Base-by-base conservation (phyloP, 2,329 filamentous ascomycete species). In the Cladosporium sphaerospermum region DNA sequence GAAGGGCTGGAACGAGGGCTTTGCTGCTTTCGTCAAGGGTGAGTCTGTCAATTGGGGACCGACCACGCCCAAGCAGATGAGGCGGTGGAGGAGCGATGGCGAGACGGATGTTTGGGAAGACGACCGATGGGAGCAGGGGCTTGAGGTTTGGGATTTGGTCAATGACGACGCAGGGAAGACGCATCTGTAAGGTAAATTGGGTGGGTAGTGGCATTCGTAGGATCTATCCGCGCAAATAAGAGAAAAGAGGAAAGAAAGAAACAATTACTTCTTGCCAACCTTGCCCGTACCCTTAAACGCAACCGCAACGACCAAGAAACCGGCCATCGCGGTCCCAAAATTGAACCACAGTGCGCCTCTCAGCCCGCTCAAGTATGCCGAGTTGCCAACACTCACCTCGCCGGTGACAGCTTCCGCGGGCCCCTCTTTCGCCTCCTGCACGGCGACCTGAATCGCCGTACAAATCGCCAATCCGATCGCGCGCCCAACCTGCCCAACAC, bases 381-480 rank as follows among this genome's bases (percentile, higher is more conserved):
- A 44, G 56, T 68, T 59, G 4, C 54, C 57, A 23, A 54, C 16
- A 6, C 33, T 54, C 48, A 64, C 64, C 3, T 58, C 58, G n/a
- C 61, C 54, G 11, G 64, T 60, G 1, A 69, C 63, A 13, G 58
- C 54, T 41, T 57, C 52, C 1, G 54, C 70, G 3, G 70, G 71
- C 4, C 37, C 33, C 37, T 57, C 43, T 28, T 53, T 56, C 39
- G 58, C 60, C 34, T 19, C 72, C 70, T 71, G 65, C 0, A 85
- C 77, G 0, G 80, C 77, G 0, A 81, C 82, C 64, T 88, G 83
- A 1, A 86, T 71, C 0, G 82, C 82, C 0, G 84, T 86, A 2
- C 77, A 79, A 32, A 88, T 73, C 1, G 84, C 84, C 1, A 88
- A 71, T 1, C 82, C 79, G n/a, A 88, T 76, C 0, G 84, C 78